These are phyloP conservation scores for Candida mesenterica DNA, from an alignment of 1,139 yeast genomes.

Conservation along the genomic window DNA sequence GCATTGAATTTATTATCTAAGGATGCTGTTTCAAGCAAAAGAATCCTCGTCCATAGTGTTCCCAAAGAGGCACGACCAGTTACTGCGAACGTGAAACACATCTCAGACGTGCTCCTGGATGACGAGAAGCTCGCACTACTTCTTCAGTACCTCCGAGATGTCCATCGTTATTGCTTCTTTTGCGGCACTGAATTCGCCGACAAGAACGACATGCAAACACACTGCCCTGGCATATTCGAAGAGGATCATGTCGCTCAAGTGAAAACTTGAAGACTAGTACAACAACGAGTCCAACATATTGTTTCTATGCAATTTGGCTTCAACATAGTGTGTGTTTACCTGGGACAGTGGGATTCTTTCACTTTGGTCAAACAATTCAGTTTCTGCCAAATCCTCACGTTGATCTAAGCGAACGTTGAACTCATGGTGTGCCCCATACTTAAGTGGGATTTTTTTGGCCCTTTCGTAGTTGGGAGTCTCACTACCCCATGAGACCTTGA, in stretches of 20 bases:
- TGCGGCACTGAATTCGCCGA: constrained; percentile 42
- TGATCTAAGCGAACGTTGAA: constrained; percentile 17
- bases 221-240: constrained; percentile 47
- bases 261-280: constrained; percentile 7
- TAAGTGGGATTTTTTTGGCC: constrained; percentile 18
- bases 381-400: constrained; percentile 6
- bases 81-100: not conserved
- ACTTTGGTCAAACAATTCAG: constrained; percentile 19
- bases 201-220: constrained; percentile 32
- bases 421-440: constrained; percentile 17
- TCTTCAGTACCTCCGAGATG: constrained; percentile 31
- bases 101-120: not conserved
- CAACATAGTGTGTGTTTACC: constrained; percentile 19
- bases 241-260: constrained; percentile 32
- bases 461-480: constrained; percentile 12
- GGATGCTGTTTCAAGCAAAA: not conserved
- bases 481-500: constrained; percentile 37
- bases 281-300: constrained; percentile 15
- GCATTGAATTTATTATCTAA: constrained; percentile 9
- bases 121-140: constrained; percentile 14
- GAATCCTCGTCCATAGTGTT: not conserved
- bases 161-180: constrained; percentile 44
- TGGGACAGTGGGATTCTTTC: constrained; percentile 17
- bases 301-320: constrained; percentile 15
- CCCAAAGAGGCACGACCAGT: not conserved